Conservation (phyloP, 129 eudicot genomes). For the Kitagawia praeruptora region DNA sequence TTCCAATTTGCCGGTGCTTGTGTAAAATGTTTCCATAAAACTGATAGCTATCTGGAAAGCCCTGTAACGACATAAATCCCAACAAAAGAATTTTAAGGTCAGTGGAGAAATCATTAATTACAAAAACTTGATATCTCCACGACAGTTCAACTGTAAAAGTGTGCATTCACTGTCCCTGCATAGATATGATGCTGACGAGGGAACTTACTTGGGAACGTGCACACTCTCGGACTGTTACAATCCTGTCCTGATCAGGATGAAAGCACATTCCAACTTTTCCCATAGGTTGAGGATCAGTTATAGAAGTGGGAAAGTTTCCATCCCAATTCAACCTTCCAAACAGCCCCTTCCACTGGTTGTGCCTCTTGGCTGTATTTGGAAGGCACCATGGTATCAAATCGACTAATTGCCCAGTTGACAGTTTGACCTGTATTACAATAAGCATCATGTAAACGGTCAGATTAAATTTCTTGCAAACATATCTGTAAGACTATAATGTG, state of each 20-base stretch:
- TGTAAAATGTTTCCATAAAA: slow-evolving; percentile 25
- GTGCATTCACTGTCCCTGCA: background rate
- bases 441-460: background rate
- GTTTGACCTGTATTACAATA: slow-evolving; percentile 33
- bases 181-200: background rate
- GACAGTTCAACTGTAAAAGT: background rate
- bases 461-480: background rate
- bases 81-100: background rate
- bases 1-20: slow-evolving; percentile 30
- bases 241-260: slow-evolving; percentile 75
- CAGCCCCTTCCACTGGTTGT: slow-evolving; percentile 71
- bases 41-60: slow-evolving; percentile 27
- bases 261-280: slow-evolving; percentile 72
- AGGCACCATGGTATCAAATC: slow-evolving; percentile 64
- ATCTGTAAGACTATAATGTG: background rate
- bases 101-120: background rate
- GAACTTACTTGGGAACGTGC: slow-evolving; percentile 61
- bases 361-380: slow-evolving; percentile 54
- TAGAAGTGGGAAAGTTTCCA: slow-evolving; percentile 65
- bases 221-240: slow-evolving; percentile 62
- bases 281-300: slow-evolving; percentile 72
- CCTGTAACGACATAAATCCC: slow-evolving; percentile 11
- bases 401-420: slow-evolving; percentile 53
- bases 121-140: background rate
- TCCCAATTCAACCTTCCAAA: slow-evolving; percentile 82